A percentile compares a stretch with the other conserved stretches of the same genome.
phyloP scores from a whole-genome alignment of 176 grass and related monocot genomes.

The Ananas comosus region DNA sequence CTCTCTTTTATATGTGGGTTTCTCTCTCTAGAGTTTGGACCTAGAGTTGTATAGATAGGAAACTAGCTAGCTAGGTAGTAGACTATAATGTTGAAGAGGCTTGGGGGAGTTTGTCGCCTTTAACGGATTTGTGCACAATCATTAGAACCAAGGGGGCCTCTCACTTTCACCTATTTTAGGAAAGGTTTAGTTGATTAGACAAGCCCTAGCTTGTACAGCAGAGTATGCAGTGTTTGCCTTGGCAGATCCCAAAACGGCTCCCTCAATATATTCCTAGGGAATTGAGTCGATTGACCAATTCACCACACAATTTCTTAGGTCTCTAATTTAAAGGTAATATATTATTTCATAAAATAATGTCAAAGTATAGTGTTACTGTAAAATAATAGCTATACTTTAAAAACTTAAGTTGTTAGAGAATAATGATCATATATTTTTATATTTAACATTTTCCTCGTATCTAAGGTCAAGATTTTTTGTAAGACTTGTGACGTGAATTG shows the following conservation, averaged over 20 bases:
- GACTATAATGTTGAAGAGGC: background rate
- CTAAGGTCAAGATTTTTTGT: too few relatives aligned
- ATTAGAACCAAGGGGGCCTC: conserved; percentile 54
- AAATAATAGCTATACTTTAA: too few relatives aligned
- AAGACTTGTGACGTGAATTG: too few relatives aligned
- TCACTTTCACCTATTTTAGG: conserved; percentile 44
- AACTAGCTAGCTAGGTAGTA: conserved; percentile 19
- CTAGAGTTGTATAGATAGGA: background rate
- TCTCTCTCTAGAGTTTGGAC: conserved; percentile 3
- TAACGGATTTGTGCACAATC: conserved; percentile 71
- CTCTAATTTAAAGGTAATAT: background rate
- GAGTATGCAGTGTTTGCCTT: background rate
- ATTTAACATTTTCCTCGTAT: too few relatives aligned
- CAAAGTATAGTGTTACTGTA: too few relatives aligned
- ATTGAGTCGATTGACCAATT: background rate
- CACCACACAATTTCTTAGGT: too few relatives aligned
- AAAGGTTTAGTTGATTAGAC: conserved; percentile 19
- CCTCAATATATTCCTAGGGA: background rate
- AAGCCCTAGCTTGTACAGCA: background rate
- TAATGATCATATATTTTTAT: too few relatives aligned
- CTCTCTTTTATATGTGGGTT: background rate
- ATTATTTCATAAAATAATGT: too few relatives aligned
- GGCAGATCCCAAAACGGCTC: background rate
- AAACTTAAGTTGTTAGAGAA: too few relatives aligned
- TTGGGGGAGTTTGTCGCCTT: conserved; percentile 7